Evolutionary conservation across 495 filamentous ascomycete species (phyloP).

Genomic region (Xylaria telfairii): DNA sequence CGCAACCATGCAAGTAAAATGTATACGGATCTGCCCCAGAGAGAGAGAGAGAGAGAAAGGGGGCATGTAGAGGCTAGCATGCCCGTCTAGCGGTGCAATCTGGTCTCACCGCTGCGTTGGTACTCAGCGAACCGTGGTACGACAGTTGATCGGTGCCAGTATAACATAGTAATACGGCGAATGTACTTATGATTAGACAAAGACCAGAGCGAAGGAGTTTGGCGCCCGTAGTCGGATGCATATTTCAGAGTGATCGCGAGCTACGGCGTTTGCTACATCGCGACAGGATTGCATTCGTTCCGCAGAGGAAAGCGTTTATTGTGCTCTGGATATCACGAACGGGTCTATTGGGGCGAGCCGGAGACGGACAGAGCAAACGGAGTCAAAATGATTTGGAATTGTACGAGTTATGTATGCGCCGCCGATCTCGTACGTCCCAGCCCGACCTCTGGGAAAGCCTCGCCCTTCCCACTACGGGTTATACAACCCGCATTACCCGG

Average conservation of each 20-base stretch:
- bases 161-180: background rate
- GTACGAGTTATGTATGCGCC: conserved; percentile 1
- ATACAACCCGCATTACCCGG: background rate
- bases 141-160: background rate
- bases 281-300: background rate
- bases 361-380: background rate
- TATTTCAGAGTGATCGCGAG: background rate
- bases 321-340: background rate
- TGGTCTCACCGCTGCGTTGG: background rate
- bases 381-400: conserved; percentile 16
- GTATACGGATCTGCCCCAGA: background rate
- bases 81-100: background rate
- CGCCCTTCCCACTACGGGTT: background rate
- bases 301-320: background rate
- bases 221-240: background rate
- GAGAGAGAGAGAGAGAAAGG: background rate
- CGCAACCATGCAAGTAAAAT: background rate
- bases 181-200: background rate
- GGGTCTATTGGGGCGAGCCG: background rate
- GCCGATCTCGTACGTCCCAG: background rate
- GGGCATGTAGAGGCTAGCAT: background rate
- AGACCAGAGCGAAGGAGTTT: background rate
- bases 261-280: background rate
- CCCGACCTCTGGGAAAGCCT: background rate
- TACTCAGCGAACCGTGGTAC: background rate